These are phyloP conservation scores for Fusarium nurragi DNA, from an alignment of 2,329 filamentous ascomycete species.

Conservation along the genomic window DNA sequence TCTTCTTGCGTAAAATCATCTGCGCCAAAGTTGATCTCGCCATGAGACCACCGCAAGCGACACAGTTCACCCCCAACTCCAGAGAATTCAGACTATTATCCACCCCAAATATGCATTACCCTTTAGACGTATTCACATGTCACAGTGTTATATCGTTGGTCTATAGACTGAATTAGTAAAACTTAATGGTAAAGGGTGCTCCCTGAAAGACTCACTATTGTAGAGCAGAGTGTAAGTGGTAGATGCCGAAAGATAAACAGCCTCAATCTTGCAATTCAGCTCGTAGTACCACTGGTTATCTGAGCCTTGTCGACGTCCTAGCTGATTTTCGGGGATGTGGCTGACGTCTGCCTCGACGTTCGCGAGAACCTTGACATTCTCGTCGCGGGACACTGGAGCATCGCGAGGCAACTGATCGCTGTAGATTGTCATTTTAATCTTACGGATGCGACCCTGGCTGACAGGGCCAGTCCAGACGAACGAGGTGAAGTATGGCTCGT, in stretches of 20 bases:
- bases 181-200: not conserved
- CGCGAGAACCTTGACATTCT: conserved; percentile 51
- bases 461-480: conserved; percentile 49
- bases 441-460: conserved; percentile 46
- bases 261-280: conserved; percentile 53
- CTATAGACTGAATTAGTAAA: conserved; percentile 42
- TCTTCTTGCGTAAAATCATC: not conserved
- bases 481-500: conserved; percentile 49
- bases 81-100: not conserved
- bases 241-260: conserved; percentile 54
- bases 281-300: conserved; percentile 55
- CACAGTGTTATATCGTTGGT: conserved; percentile 53
- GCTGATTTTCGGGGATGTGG: conserved; percentile 51
- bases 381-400: conserved; percentile 50
- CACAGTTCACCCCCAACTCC: not conserved
- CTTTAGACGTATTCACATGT: conserved; percentile 55
- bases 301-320: conserved; percentile 47
- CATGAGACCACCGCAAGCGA: not conserved
- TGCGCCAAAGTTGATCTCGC: not conserved
- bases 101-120: not conserved
- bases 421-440: conserved; percentile 51
- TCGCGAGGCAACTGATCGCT: conserved; percentile 46
- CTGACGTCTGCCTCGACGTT: conserved; percentile 53
- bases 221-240: conserved; percentile 56
- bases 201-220: conserved; percentile 47